Conservation (phyloP, 192 early-diverging fungal genomes). For the Mortierella alpina region DNA sequence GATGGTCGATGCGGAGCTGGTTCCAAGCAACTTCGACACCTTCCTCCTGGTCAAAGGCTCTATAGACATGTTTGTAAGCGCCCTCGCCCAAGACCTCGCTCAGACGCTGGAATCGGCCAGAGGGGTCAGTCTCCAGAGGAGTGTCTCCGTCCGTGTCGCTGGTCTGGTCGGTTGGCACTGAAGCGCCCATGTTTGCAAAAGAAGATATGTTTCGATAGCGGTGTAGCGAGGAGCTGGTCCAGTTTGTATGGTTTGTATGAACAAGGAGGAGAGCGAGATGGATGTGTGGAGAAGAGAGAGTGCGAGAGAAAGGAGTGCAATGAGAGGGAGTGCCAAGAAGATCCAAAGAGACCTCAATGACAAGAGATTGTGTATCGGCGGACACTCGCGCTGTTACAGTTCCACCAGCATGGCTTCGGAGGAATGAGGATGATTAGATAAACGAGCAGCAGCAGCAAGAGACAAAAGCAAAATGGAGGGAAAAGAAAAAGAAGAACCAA, state of each 20-base stretch:
- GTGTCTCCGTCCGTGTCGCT: conserved; percentile 55
- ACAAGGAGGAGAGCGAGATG: too few species aligned
- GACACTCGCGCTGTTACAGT: conserved; percentile 5
- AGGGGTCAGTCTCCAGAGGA: conserved; percentile 65
- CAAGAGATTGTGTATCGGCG: not conserved
- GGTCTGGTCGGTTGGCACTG: conserved; percentile 24
- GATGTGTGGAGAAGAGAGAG: not conserved
- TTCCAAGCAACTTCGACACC: conserved; percentile 94
- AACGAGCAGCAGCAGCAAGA: conserved; percentile 2
- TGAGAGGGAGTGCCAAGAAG: not conserved
- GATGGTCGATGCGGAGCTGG: conserved; percentile 70
- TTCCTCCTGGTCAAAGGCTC: conserved; percentile 86
- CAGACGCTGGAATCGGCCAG: conserved; percentile 73
- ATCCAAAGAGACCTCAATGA: conserved; percentile 5
- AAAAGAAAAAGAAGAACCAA: conserved; percentile 9
- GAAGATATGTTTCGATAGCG: not conserved
- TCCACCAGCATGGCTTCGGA: conserved; percentile 6
- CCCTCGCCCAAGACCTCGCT: conserved; percentile 75
- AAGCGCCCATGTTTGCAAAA: conserved; percentile 18
- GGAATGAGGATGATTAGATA: not conserved
- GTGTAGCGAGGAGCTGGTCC: not conserved
- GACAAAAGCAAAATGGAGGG: not conserved
- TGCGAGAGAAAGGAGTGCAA: not conserved
- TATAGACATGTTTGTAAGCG: conserved; percentile 86
- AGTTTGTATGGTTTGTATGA: not conserved